A percentile compares a stretch with the other conserved stretches of the same genome.
Conservation (phyloP, 1,139 yeast species). For the Saccharomyces hybrid region DNA sequence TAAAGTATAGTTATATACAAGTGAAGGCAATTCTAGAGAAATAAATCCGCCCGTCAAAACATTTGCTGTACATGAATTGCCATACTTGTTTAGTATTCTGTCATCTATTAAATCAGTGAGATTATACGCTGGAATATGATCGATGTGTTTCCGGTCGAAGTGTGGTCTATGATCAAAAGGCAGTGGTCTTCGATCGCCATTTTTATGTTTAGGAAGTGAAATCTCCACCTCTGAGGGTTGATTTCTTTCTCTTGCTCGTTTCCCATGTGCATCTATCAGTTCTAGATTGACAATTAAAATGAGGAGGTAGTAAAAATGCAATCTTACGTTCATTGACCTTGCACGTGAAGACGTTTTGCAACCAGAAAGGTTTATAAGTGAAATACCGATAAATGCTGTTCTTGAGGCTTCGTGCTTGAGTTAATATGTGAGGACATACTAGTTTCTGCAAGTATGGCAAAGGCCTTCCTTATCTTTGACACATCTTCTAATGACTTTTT, state of each 20-base stretch:
- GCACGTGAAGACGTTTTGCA: background rate
- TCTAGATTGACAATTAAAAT: background rate
- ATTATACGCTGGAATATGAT: background rate
- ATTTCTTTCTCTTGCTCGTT: background rate
- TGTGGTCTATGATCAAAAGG: background rate
- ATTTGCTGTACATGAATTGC: slow-evolving; percentile 1
- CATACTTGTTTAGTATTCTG: background rate
- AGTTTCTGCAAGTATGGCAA: background rate
- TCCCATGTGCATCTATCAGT: background rate
- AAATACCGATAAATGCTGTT: background rate
- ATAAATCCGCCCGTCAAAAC: background rate
- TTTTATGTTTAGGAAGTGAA: background rate
- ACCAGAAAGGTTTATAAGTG: background rate
- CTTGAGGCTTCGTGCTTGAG: background rate
- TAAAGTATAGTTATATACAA: background rate
- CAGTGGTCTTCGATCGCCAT: background rate
- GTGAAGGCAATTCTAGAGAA: background rate
- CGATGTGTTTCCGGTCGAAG: background rate
- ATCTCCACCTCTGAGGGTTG: background rate
- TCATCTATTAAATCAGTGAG: background rate
- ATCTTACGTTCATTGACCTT: background rate
- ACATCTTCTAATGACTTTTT: background rate
- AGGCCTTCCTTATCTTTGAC: background rate
- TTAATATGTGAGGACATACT: background rate
- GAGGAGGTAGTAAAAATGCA: background rate